These are phyloP conservation scores for Tetratostichococcus sp. DNA, from an alignment of 139 green algal species.

Conservation along the genomic window DNA sequence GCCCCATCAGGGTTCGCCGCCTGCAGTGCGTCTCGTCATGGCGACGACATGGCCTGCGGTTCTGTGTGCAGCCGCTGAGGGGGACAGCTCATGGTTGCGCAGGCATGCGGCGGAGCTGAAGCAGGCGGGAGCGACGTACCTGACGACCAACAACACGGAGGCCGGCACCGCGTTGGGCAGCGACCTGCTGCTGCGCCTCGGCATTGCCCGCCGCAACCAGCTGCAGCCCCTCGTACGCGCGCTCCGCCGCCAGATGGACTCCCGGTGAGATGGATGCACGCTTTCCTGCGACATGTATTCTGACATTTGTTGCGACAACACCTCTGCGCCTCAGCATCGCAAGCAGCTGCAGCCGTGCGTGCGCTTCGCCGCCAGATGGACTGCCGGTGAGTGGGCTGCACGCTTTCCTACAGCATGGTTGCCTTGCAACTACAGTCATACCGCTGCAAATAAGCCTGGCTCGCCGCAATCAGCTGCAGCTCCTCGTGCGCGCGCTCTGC, in stretches of 20 bases:
- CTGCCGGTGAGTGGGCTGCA: neutral
- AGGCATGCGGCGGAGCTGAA: slow-evolving; percentile 71
- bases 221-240: slow-evolving; percentile 22
- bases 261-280: neutral
- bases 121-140: slow-evolving; percentile 62
- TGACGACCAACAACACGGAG: slow-evolving; percentile 55
- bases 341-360: slow-evolving; percentile 19
- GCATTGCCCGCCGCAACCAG: slow-evolving; percentile 4
- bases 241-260: slow-evolving; percentile 33
- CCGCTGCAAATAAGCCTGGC: too few species aligned
- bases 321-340: slow-evolving; percentile 32
- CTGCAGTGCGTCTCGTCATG: too few species aligned
- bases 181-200: slow-evolving; percentile 46
- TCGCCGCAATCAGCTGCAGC: neutral
- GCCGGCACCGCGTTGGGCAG: slow-evolving; percentile 61
- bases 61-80: too few species aligned
- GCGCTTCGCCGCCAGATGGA: slow-evolving; percentile 37
- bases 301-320: too few species aligned
- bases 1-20: too few species aligned
- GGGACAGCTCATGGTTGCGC: too few species aligned
- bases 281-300: too few species aligned
- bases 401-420: too few species aligned
- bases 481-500: slow-evolving; percentile 32
- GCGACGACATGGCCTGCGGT: too few species aligned
- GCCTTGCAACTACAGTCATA: neutral